phyloP scores from a whole-genome alignment of 2,329 filamentous ascomycete genomes.

The Ophiosphaerella herpotricha region DNA sequence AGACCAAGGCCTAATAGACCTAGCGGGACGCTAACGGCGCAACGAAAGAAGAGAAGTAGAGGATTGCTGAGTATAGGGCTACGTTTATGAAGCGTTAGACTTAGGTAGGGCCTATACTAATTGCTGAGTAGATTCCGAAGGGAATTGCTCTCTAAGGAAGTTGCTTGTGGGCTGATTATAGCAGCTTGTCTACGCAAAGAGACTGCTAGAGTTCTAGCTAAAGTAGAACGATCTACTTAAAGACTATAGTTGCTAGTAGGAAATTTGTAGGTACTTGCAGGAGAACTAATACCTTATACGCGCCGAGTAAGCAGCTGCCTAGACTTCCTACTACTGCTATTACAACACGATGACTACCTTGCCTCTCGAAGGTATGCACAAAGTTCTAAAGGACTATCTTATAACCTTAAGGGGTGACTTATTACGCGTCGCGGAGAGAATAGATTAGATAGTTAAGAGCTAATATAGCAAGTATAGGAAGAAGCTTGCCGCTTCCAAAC shows the following conservation, averaged over 20 bases:
- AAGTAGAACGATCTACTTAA: too few relatives aligned
- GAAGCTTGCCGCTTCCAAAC: slow-evolving; percentile 10
- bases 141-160: not conserved
- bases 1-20: slow-evolving; percentile 14
- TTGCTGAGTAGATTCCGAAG: not conserved
- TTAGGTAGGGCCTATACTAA: slow-evolving; percentile 5
- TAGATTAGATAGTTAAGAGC: slow-evolving; percentile 11
- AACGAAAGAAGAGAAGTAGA: slow-evolving; percentile 14
- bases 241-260: too few relatives aligned
- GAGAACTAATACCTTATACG: not conserved
- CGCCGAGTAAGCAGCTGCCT: slow-evolving; percentile 12
- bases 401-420: slow-evolving; percentile 16
- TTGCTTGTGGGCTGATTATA: too few relatives aligned
- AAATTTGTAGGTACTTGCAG: too few relatives aligned
- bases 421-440: slow-evolving; percentile 12
- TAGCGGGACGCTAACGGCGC: slow-evolving; percentile 12
- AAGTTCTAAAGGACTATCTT: slow-evolving; percentile 17
- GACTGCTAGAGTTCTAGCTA: slow-evolving; percentile 9
- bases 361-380: slow-evolving; percentile 14
- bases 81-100: slow-evolving; percentile 15
- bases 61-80: slow-evolving; percentile 8
- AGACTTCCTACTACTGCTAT: slow-evolving; percentile 10
- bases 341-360: slow-evolving; percentile 14
- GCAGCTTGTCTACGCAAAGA: slow-evolving; percentile 18
- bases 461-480: slow-evolving; percentile 13